Evolutionary conservation across 306 rosid species (phyloP).

Genomic region (Carpinus fangiana): DNA sequence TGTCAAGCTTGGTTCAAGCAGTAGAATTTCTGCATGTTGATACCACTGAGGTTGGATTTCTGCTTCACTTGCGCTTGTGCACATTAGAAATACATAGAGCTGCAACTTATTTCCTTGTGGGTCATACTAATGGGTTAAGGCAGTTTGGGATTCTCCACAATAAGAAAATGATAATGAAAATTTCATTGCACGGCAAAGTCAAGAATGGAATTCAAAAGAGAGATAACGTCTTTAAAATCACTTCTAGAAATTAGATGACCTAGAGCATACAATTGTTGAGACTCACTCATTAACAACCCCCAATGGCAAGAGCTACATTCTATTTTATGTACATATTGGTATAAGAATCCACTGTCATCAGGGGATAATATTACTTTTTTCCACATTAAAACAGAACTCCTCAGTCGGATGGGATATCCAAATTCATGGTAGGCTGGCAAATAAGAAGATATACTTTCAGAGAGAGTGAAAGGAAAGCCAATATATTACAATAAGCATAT

Average conservation of each 20-base stretch:
- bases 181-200: neutral
- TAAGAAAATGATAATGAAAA: neutral
- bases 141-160: neutral
- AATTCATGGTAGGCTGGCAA: neutral
- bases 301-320: neutral
- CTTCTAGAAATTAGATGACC: neutral
- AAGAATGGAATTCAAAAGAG: neutral
- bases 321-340: neutral
- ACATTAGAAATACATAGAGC: neutral
- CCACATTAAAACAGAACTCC: neutral
- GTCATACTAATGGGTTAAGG: neutral
- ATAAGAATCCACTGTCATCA: neutral
- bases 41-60: neutral
- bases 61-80: neutral
- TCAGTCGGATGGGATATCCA: neutral
- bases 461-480: neutral
- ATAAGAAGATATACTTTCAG: neutral
- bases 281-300: neutral
- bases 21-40: neutral
- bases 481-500: neutral
- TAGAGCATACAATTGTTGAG: neutral
- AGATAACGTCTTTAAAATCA: neutral
- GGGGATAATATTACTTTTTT: neutral
- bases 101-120: neutral
- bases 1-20: neutral